Evolutionary conservation across 2,329 filamentous ascomycete species (phyloP).

Genomic region (Penicillium carneum): DNA sequence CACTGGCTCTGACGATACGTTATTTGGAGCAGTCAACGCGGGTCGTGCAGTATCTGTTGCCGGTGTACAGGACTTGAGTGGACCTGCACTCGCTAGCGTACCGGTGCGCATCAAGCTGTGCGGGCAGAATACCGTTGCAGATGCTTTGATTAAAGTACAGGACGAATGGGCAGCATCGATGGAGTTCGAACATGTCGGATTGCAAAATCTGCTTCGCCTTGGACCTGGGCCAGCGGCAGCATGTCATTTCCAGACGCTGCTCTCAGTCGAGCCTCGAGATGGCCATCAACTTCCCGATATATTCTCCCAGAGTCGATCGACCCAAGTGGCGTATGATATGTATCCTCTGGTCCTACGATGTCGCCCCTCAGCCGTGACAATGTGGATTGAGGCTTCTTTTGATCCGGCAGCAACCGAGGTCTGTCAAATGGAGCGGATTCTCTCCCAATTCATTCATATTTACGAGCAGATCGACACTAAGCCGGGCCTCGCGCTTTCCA

Average conservation of each 20-base stretch:
- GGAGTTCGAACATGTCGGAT: constrained; percentile 26
- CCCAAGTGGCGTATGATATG: constrained; percentile 12
- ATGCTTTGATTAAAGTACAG: constrained; percentile 15
- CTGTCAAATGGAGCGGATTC: too few relatives aligned
- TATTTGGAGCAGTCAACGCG: constrained; percentile 24
- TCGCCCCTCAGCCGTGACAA: too few relatives aligned
- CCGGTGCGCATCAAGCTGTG: constrained; percentile 12
- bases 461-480: too few relatives aligned
- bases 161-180: constrained; percentile 20
- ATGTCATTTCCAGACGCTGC: constrained; percentile 30
- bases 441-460: too few relatives aligned
- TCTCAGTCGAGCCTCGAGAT: constrained; percentile 27
- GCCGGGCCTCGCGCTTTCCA: too few relatives aligned
- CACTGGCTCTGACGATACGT: constrained; percentile 15
- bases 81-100: constrained; percentile 21
- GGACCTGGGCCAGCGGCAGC: constrained; percentile 24
- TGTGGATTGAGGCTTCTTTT: too few relatives aligned
- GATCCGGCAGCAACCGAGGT: too few relatives aligned
- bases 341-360: constrained; percentile 14
- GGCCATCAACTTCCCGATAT: not conserved
- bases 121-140: not conserved
- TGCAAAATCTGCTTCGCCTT: constrained; percentile 31
- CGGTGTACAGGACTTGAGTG: constrained; percentile 20
- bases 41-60: constrained; percentile 21
- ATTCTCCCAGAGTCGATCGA: too few relatives aligned